Conservation (phyloP, 768 basidiomycete species). For the Pleurotus djamor region DNA sequence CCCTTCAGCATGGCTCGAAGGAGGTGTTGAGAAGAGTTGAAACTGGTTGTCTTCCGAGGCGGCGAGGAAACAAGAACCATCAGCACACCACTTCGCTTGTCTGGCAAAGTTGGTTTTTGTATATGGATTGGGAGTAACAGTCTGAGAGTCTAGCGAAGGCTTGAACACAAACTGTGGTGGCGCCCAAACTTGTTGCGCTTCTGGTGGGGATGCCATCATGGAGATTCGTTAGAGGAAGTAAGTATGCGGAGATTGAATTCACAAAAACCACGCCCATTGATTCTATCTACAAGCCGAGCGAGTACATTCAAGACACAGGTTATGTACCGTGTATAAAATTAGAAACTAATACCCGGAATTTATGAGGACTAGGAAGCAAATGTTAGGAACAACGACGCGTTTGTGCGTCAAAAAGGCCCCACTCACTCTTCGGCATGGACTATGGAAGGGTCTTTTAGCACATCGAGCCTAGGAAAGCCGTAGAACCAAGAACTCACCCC, state of each 20-base stretch:
- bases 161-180: neutral
- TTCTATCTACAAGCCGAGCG: too few relatives aligned
- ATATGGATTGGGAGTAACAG: neutral
- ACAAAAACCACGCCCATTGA: neutral
- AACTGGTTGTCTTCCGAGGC: too few relatives aligned
- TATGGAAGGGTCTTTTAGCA: neutral
- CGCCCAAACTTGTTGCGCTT: neutral
- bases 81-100: too few relatives aligned
- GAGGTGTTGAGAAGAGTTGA: too few relatives aligned
- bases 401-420: neutral
- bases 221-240: neutral
- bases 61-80: too few relatives aligned
- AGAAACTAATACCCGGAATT: conserved; percentile 1
- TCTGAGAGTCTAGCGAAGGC: neutral
- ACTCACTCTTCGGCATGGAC: conserved; percentile 78
- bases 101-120: too few relatives aligned
- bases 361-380: neutral
- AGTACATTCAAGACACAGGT: too few relatives aligned
- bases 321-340: neutral
- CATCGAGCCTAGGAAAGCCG: neutral
- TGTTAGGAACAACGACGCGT: neutral
- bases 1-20: too few relatives aligned
- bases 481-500: conserved; percentile 54
- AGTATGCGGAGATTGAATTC: neutral
- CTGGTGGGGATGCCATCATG: neutral